A percentile compares a stretch with the other conserved stretches of the same genome.
phyloP scores from a whole-genome alignment of 75 land plant species.

The Azolla pinnata region DNA sequence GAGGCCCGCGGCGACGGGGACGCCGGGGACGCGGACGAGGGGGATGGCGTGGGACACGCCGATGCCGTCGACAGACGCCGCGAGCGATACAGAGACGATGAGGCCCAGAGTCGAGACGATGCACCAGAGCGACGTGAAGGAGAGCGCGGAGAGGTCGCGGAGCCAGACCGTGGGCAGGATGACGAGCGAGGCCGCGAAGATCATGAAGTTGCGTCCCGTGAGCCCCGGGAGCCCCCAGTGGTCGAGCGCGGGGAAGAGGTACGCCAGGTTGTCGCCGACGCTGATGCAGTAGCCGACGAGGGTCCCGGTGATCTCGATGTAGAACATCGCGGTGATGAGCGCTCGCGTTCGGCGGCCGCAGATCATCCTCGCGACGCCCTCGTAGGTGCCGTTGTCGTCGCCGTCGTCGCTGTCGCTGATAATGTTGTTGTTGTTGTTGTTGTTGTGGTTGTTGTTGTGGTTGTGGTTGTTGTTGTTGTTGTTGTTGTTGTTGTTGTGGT shows the following conservation, averaged over 20 bases:
- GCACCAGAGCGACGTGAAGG: conserved; percentile 49
- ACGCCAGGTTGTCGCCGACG: conserved; percentile 49
- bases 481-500: no score
- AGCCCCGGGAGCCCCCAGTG: conserved; percentile 11
- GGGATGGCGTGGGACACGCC: conserved; percentile 35
- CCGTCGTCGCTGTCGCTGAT: no score
- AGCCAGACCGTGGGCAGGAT: conserved; percentile 54
- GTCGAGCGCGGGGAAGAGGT: conserved; percentile 24
- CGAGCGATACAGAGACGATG: conserved; percentile 35
- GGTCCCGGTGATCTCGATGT: conserved; percentile 56
- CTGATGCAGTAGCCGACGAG: conserved; percentile 72
- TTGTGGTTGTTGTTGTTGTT: no score
- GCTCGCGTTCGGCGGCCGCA: conserved; percentile 41
- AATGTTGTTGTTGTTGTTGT: no score
- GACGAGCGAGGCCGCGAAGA: background rate
- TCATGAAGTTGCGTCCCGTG: background rate
- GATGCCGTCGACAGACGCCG: conserved; percentile 39
- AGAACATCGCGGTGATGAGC: conserved; percentile 39
- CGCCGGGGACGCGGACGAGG: conserved; percentile 26
- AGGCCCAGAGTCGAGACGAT: conserved; percentile 47
- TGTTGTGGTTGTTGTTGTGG: no score
- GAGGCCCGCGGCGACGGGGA: conserved; percentile 53
- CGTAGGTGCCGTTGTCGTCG: conserved; percentile 35
- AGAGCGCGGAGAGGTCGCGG: conserved; percentile 41
- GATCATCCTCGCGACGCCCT: conserved; percentile 44